Evolutionary conservation across 2,329 filamentous ascomycete species (phyloP).

Genomic region (Hirsutella minnesotensis): DNA sequence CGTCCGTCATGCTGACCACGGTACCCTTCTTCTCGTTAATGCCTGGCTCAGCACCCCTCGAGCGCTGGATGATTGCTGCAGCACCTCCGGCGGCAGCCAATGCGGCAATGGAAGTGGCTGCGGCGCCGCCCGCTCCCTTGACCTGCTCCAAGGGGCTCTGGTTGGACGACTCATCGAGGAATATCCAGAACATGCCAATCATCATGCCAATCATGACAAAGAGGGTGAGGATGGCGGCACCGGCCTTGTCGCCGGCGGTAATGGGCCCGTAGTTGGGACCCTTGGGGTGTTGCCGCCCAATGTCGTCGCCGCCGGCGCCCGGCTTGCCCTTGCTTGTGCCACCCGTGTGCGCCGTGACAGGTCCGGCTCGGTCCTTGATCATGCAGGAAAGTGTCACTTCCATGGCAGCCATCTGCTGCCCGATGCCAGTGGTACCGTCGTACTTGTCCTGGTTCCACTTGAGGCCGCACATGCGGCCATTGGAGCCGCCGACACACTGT

Average conservation of each 20-base stretch:
- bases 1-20: conserved; percentile 6
- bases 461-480: conserved; percentile 46
- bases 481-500: conserved; percentile 45
- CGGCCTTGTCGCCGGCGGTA: conserved; percentile 52
- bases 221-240: conserved; percentile 53
- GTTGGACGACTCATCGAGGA: conserved; percentile 33
- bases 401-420: conserved; percentile 60
- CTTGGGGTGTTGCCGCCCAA: conserved; percentile 21
- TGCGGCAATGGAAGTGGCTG: conserved; percentile 9
- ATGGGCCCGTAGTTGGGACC: conserved; percentile 15
- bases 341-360: conserved; percentile 39
- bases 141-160: conserved; percentile 20
- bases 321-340: conserved; percentile 43
- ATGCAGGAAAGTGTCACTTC: conserved; percentile 53
- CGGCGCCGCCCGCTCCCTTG: conserved; percentile 12
- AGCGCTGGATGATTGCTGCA: conserved; percentile 9
- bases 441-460: conserved; percentile 45
- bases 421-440: conserved; percentile 50
- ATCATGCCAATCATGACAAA: conserved; percentile 42
- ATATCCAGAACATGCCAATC: conserved; percentile 36
- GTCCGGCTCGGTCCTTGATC: conserved; percentile 29
- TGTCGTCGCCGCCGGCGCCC: conserved; percentile 32
- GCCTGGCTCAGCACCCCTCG: conserved; percentile 5
- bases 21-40: conserved; percentile 12
- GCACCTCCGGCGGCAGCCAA: conserved; percentile 11